Base-by-base conservation (phyloP, 2,329 filamentous ascomycete genomes). In the Alternaria brassicae region DNA sequence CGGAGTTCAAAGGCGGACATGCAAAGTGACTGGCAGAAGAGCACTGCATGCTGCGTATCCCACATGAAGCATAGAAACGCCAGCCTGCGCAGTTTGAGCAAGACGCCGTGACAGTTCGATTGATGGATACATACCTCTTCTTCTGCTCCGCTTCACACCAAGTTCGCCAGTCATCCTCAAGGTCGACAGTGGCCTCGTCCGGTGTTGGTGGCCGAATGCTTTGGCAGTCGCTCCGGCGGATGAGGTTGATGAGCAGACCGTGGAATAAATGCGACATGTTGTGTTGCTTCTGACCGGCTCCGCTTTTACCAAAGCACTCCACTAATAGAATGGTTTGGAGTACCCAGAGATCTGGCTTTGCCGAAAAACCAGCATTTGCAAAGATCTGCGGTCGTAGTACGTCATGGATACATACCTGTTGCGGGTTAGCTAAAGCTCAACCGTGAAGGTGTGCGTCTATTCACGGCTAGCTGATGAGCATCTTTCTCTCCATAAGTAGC, bases 1-100 rank as follows among this genome's bases (percentile, higher is more conserved):
- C 85, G 81, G 1, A 89, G 79, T 65, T 89, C 86, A 49, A 88
- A 88, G 0, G 86, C 85, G 1, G 85, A 88, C 86, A 89, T 89
- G 73, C 86, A 89, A 0, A 89, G 80, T 4, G 85, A 87, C 67
- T 89, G 86, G n/a, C 85, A 88, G 70, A 89, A 89, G 0, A 89
- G 78, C 0, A 88, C 85, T 0, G 86, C 86, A 60, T 89, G 86
- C 54, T 89, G 86, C 0, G 85, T 87, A 63, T 89, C 87, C 87
- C 86, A 89, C 79, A 89, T 85, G 69, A 89, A 89, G 67, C 86
- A 89, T 5, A 87, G 77, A 37, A 88, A 80, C 0, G 86, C 85
- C 0, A 87, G 74, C 52, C 81, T 82, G 23, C 28, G 28, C 32
- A 34, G 10, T 44, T 19, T 48, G 13, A 41, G 36, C 27, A 28